Evolutionary conservation across 768 basidiomycete genomes (phyloP), one percentile per base, ranked within the genome.

Genomic region (Suillus americanus): DNA sequence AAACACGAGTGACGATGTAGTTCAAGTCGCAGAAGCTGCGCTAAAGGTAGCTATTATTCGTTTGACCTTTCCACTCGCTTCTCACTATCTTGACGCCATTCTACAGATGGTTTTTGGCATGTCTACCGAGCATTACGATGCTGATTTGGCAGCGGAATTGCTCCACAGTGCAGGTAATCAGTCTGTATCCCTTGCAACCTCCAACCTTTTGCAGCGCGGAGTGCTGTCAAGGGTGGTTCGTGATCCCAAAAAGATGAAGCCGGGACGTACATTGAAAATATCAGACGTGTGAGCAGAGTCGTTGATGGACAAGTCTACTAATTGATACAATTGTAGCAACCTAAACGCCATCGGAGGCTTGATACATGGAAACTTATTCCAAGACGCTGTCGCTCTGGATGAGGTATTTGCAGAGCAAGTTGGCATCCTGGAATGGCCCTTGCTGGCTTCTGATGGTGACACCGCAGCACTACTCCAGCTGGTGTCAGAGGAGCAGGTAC

Each of bases 371-470:
- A 89, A 92, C 59, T 79, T 89, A 25, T 90, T 88, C 69, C 85
- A 88, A 66, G 93, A 95, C 71, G 91, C 94, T 3, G 71, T 79
- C 28, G 80, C 85, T 16, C 74, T 92, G 40, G 87, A 91, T 62
- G 86, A 88, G 6, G 75, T 86, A 16, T 81, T 83, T 28, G 69
- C 75, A 30, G 81, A 81, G 48, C 75, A 82, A 48, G 78, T 82
- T 7, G 80, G 78, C 2, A 90, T 87, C 84, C 83, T 86, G 54
- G 87, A 90, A 62, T 97, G 95, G 95, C 86, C 92, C 0, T 73
- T 94, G 54, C 79, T 90, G 37, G 87, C 92, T 4, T 86, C 86
- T 3, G 94, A 94, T 67, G 94, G 95, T 9, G 92, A 95, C 67
- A 80, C 87, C 57, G 90, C 91, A 16, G 85, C 89, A 0, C 75